Conservation (phyloP, 176 grass and related monocot species). For the Eleusine coracana region DNA sequence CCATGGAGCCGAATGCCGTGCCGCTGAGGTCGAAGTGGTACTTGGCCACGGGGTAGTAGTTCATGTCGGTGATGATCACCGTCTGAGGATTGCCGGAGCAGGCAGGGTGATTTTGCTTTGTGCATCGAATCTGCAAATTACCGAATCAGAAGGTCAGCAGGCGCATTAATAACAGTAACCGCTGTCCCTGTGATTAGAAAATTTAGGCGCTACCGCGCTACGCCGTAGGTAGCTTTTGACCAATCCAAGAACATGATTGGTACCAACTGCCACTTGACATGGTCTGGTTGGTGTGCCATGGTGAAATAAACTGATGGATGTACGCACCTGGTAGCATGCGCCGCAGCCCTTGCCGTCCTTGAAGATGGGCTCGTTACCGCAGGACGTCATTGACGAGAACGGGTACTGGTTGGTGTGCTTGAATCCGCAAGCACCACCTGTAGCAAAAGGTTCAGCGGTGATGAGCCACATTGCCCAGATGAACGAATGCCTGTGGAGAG, state of each 20-base stretch:
- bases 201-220: not conserved
- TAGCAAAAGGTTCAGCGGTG: not conserved
- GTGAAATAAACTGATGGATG: not conserved
- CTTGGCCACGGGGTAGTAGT: slow-evolving; percentile 57
- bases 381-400: slow-evolving; percentile 59
- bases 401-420: slow-evolving; percentile 50
- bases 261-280: not conserved
- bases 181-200: slow-evolving; percentile 31
- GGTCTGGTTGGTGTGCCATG: not conserved
- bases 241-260: slow-evolving; percentile 12
- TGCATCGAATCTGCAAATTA: slow-evolving; percentile 41
- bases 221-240: not conserved
- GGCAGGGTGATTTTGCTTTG: not conserved
- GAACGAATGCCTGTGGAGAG: no score
- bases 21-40: slow-evolving; percentile 77
- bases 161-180: not conserved
- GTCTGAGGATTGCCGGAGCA: slow-evolving; percentile 67
- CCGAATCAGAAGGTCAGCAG: not conserved
- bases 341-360: slow-evolving; percentile 71
- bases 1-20: slow-evolving; percentile 65
- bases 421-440: slow-evolving; percentile 71
- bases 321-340: slow-evolving; percentile 49
- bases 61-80: slow-evolving; percentile 68
- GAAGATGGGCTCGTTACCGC: slow-evolving; percentile 61
- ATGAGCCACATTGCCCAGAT: no score